Evolutionary conservation across 305 asterid species (phyloP).

Genomic region (Solanum hybrid): DNA sequence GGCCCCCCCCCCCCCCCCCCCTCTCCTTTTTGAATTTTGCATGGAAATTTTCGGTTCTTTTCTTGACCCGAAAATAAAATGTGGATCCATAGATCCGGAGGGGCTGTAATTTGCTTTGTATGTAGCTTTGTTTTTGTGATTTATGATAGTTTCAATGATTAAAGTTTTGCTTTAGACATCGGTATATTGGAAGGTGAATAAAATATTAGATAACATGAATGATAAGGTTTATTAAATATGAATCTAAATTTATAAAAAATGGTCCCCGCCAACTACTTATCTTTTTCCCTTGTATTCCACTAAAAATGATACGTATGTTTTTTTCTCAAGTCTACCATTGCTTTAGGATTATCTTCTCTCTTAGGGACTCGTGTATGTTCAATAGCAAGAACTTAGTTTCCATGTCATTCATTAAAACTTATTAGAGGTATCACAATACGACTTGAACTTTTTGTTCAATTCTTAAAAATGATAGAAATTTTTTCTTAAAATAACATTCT

Average conservation of each 20-base stretch:
- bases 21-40: background rate
- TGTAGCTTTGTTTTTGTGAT: background rate
- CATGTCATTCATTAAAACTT: background rate
- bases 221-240: background rate
- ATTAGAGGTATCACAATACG: background rate
- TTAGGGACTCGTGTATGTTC: no score
- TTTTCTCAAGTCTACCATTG: background rate
- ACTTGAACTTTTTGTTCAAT: background rate
- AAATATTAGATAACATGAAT: background rate
- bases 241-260: background rate
- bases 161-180: background rate
- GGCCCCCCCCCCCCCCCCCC: no score
- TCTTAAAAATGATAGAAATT: background rate
- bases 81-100: background rate
- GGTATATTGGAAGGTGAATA: background rate
- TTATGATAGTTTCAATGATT: background rate
- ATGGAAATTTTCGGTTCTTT: background rate
- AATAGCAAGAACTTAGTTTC: background rate
- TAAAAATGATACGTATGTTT: background rate
- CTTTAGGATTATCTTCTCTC: background rate
- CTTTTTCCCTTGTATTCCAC: no score
- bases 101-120: background rate
- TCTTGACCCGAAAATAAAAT: background rate
- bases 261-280: accelerated
- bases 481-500: background rate